Evolutionary conservation across 345 rosid species (phyloP).

Genomic region (Syzygium oleosum): DNA sequence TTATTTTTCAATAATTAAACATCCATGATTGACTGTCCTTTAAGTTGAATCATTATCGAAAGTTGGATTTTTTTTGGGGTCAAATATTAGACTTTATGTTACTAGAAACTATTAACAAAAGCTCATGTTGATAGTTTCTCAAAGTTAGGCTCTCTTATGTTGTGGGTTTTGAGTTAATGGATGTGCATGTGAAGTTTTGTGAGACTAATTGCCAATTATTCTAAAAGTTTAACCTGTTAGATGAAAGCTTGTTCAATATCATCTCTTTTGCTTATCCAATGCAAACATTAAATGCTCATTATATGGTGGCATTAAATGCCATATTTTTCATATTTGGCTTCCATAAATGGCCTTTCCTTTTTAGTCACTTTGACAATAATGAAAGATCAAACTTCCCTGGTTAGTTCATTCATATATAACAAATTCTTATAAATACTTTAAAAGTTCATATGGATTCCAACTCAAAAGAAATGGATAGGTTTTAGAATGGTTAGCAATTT

Average conservation of each 20-base stretch:
- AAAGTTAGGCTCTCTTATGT: no score
- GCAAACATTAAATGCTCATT: neutral
- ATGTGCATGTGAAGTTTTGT: no score
- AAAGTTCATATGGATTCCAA: neutral
- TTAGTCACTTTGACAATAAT: neutral
- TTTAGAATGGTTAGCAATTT: no score
- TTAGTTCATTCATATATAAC: neutral
- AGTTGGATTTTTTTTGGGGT: no score
- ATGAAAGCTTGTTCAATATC: neutral
- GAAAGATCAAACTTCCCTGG: neutral
- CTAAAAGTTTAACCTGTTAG: neutral
- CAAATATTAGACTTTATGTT: no score
- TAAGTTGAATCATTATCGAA: no score
- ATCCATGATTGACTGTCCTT: no score
- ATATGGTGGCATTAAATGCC: neutral
- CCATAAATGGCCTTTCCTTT: neutral
- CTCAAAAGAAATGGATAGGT: neutral
- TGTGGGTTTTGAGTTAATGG: no score
- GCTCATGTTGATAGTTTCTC: no score
- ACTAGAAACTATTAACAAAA: no score
- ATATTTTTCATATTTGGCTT: neutral
- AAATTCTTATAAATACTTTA: neutral
- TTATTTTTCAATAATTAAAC: no score
- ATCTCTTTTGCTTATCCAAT: neutral
- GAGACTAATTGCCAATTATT: no score